Evolutionary conservation across 352 stramenopile genomes (phyloP), one percentile per base, ranked within the genome.

Genomic region (Pythium biforme): DNA sequence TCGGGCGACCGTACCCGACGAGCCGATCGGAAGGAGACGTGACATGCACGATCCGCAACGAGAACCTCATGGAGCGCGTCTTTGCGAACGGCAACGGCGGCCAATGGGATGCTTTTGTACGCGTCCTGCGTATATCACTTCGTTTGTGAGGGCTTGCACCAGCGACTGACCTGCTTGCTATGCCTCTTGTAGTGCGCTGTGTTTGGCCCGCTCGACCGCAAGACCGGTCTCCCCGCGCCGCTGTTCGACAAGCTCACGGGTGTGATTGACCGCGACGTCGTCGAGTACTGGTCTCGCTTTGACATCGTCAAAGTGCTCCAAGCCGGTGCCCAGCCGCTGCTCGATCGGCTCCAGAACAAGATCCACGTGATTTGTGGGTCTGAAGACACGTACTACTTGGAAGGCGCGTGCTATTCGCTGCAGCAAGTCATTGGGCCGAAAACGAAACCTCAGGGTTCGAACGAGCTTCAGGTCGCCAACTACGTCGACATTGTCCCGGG

Each of bases 311-410:
- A 83, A 56, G 76, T 82, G 40, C 65, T 90, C 2, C 0, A 60
- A 23, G 70, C 69, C 37, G 70, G 60, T 11, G 69, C 70, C 1
- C 57, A 73, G 4, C 59, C 85, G 22, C 60, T 92, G 37, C 64
- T 65, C 0, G 74, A 75, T 10, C 73, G 71, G 23, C 55, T 92
- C 15, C 55, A 66, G 41, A 74, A 80, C 26, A 92, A 90, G 40
- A 62, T 92, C 47, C 81, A 90, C 52, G 83, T 92, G 7, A 75
- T 90, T 46, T 92, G 83, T 50, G 83, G 83, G 9, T 23, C 68
- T 15, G 83, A 92, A 46, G 83, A 92, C 65, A 90, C 75, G 29
- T 90, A 90, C 72, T 90, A 90, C 72, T 72, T 92, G 22, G 69
- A 92, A 59, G 73, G 70, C 40, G 83, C 81, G 17, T 92, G 83